These are phyloP conservation scores for Haemoproteus tartakovskyi DNA, from an alignment of 169 alveolate species.

Conservation along the genomic window DNA sequence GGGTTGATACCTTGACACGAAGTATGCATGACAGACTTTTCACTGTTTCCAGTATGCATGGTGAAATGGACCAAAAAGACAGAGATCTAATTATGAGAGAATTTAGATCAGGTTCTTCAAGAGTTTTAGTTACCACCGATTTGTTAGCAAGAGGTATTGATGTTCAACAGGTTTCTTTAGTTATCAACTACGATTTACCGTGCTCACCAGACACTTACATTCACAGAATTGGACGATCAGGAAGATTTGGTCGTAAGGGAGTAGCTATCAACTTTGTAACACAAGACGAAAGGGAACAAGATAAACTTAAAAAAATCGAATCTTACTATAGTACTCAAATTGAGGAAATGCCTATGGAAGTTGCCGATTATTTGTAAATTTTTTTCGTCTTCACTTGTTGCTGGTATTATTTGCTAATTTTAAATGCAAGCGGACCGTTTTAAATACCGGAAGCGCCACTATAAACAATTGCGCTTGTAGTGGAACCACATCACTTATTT, in stretches of 20 bases:
- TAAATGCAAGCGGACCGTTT: no score
- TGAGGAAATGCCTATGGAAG: slow-evolving; percentile 99
- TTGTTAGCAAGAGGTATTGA: slow-evolving; percentile 99
- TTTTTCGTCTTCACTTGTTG: slow-evolving; percentile 23
- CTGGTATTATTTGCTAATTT: no score
- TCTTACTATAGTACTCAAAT: slow-evolving; percentile 97
- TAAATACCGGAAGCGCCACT: no score
- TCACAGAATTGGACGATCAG: slow-evolving; percentile 99
- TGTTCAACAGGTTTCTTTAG: slow-evolving; percentile 97
- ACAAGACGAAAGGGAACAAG: slow-evolving; percentile 90
- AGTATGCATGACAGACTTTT: slow-evolving; percentile 96
- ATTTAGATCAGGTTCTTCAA: slow-evolving; percentile 93
- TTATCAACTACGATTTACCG: slow-evolving; percentile 98
- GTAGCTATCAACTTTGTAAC: slow-evolving; percentile 97
- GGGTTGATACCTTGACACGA: slow-evolving; percentile 96
- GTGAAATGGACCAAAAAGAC: slow-evolving; percentile 96
- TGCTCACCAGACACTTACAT: slow-evolving; percentile 95
- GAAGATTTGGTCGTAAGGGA: slow-evolving; percentile 99
- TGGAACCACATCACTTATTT: no score
- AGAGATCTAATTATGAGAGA: slow-evolving; percentile 96
- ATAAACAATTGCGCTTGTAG: no score
- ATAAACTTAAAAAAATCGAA: slow-evolving; percentile 94
- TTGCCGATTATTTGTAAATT: slow-evolving; percentile 54
- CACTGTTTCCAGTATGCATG: slow-evolving; percentile 96
- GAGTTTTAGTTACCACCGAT: slow-evolving; percentile 98